A percentile compares a stretch with the other conserved stretches of the same genome.
Conservation (phyloP, 371 early-diverging fungal species). For the Mortierella sp. region DNA sequence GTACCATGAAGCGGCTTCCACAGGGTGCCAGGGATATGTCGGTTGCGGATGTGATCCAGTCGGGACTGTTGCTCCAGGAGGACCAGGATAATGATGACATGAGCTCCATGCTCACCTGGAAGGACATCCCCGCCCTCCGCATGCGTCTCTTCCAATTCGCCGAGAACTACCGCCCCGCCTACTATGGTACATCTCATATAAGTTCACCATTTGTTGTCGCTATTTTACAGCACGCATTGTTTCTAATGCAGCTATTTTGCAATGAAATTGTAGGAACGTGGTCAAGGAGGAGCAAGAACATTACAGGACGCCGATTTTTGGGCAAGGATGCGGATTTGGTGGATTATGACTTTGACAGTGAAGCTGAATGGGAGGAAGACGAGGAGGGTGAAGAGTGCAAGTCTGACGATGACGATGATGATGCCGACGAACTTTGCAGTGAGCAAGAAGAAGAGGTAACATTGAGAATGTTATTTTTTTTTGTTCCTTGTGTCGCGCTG, state of each 20-base stretch:
- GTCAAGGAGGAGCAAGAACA: slow-evolving; percentile 69
- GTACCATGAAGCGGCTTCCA: slow-evolving; percentile 33
- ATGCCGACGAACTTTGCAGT: slow-evolving; percentile 62
- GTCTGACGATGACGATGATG: slow-evolving; percentile 84
- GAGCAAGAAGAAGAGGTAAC: slow-evolving; percentile 70
- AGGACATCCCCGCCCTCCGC: slow-evolving; percentile 58
- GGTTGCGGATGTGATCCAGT: slow-evolving; percentile 26
- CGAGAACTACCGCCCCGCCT: slow-evolving; percentile 83
- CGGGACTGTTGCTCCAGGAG: slow-evolving; percentile 35
- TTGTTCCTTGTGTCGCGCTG: too few relatives aligned
- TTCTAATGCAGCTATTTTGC: background rate
- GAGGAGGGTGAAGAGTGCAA: slow-evolving; percentile 91
- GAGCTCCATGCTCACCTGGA: slow-evolving; percentile 45
- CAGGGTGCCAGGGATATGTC: slow-evolving; percentile 40
- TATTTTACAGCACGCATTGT: background rate
- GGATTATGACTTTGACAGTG: slow-evolving; percentile 91
- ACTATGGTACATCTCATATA: slow-evolving; percentile 68
- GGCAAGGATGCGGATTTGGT: slow-evolving; percentile 70
- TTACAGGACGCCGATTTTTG: slow-evolving; percentile 76
- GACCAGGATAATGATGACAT: slow-evolving; percentile 44
- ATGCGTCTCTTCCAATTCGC: slow-evolving; percentile 83
- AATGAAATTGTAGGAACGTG: slow-evolving; percentile 72
- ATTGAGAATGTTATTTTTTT: too few relatives aligned
- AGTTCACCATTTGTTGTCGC: too few relatives aligned
- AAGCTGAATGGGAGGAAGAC: slow-evolving; percentile 93